These are phyloP conservation scores for Brettanomyces anomalus DNA, from an alignment of 805 yeast genomes.

Conservation along the genomic window DNA sequence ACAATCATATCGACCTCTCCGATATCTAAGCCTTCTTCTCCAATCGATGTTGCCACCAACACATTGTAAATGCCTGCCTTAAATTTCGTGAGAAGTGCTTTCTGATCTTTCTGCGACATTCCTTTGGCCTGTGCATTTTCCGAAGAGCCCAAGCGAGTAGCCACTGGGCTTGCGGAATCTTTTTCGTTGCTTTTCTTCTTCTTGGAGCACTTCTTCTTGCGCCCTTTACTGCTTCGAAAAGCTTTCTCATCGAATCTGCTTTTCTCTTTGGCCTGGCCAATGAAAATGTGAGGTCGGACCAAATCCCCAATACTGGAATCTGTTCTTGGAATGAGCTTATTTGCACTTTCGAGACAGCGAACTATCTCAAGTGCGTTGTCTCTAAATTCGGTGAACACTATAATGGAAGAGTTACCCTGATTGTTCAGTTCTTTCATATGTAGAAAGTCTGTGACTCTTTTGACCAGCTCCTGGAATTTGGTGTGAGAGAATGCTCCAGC, in stretches of 20 bases:
- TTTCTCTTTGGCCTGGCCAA: constrained; percentile 81
- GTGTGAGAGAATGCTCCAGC: constrained; percentile 51
- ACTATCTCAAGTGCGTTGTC: constrained; percentile 88
- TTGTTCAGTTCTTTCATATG: constrained; percentile 10
- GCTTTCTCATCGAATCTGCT: constrained; percentile 56
- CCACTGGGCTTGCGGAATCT: constrained; percentile 13
- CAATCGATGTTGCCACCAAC: constrained; percentile 92
- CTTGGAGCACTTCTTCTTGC: constrained; percentile 14
- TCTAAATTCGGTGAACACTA: constrained; percentile 80
- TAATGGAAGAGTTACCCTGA: constrained; percentile 55
- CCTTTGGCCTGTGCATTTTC: constrained; percentile 74
- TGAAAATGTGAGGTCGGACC: constrained; percentile 72
- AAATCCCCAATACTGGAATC: constrained; percentile 18
- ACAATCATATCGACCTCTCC: constrained; percentile 95
- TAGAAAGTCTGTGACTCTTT: constrained; percentile 52
- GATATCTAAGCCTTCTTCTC: constrained; percentile 97
- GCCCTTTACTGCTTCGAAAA: constrained; percentile 27
- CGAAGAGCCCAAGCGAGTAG: constrained; percentile 46
- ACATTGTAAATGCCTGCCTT: constrained; percentile 67
- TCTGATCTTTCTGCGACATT: constrained; percentile 86
- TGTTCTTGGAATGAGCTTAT: constrained; percentile 7
- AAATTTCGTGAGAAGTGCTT: constrained; percentile 65
- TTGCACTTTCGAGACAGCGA: constrained; percentile 42
- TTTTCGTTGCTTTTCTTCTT: constrained; percentile 1
- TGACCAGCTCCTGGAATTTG: constrained; percentile 52